phyloP scores from a whole-genome alignment of 1,139 yeast genomes.

The Scheffersomyces stambukii region DNA sequence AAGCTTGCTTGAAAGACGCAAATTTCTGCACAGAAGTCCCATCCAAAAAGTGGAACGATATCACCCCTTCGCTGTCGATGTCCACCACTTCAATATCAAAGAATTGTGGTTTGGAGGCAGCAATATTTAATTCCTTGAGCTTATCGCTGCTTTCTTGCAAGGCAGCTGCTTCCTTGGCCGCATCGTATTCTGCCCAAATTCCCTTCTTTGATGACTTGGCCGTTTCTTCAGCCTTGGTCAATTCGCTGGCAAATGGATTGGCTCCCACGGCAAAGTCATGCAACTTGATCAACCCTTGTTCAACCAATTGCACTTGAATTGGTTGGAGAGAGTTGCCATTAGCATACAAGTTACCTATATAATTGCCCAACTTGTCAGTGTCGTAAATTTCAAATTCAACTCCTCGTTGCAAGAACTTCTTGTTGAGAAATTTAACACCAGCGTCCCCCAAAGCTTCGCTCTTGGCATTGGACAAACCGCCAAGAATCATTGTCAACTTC shows the following conservation, averaged over 20 bases:
- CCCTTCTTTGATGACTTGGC: constrained; percentile 60
- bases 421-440: constrained; percentile 54
- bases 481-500: constrained; percentile 66
- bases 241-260: constrained; percentile 50
- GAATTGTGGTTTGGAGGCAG: constrained; percentile 44
- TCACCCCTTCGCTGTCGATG: constrained; percentile 41
- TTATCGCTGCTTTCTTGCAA: constrained; percentile 19
- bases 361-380: constrained; percentile 76
- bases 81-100: constrained; percentile 62
- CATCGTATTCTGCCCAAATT: constrained; percentile 60
- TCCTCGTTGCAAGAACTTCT: constrained; percentile 64
- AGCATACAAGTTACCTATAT: constrained; percentile 66
- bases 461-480: constrained; percentile 62
- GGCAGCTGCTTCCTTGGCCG: constrained; percentile 22
- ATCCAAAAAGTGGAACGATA: constrained; percentile 51
- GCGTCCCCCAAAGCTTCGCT: constrained; percentile 42
- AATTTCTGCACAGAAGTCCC: constrained; percentile 31
- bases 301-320: constrained; percentile 57
- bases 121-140: constrained; percentile 18
- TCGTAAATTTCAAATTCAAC: constrained; percentile 66
- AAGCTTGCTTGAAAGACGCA: constrained; percentile 40
- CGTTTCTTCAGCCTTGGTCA: constrained; percentile 57
- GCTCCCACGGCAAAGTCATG: constrained; percentile 65
- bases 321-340: constrained; percentile 50
- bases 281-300: constrained; percentile 59